Evolutionary conservation across 441 rosid species (phyloP).

Genomic region (Arabidopsis hybrid): DNA sequence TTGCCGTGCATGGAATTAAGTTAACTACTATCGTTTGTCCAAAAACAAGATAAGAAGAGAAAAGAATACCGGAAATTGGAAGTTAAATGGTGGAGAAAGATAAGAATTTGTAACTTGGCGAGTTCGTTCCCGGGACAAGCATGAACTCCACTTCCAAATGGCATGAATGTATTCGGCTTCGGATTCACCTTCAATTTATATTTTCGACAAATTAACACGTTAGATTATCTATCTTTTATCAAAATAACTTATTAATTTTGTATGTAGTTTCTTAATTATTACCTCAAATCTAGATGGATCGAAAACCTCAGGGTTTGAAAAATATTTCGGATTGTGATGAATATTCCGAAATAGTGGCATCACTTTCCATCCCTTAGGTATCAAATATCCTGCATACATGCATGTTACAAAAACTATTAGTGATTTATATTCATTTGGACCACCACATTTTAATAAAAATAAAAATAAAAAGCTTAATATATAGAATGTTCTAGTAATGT

Average conservation of each 20-base stretch:
- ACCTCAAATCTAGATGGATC: conserved; percentile 96
- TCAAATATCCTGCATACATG: conserved; percentile 67
- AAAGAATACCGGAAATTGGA: conserved; percentile 68
- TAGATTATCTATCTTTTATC: background rate
- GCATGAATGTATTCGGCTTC: conserved; percentile 83
- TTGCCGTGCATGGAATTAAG: background rate
- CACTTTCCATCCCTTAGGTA: conserved; percentile 99
- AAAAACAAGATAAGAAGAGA: background rate
- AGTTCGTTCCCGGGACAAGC: conserved; percentile 95
- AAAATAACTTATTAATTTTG: background rate
- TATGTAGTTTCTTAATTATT: conserved; percentile 15
- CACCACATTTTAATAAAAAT: conserved; percentile 25
- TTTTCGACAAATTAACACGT: conserved; percentile 8
- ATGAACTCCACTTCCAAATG: conserved; percentile 91
- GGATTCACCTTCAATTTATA: conserved; percentile 61
- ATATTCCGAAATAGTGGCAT: conserved; percentile 95
- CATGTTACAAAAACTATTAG: conserved; percentile 33
- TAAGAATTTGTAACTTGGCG: conserved; percentile 87
- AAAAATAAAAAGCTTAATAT: background rate
- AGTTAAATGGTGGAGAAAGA: conserved; percentile 74
- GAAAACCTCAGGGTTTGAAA: conserved; percentile 72
- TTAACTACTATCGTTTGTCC: background rate
- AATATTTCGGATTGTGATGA: conserved; percentile 81
- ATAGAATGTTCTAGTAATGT: conserved; percentile 44
- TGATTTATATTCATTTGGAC: conserved; percentile 43